Base-by-base conservation (phyloP, 148 eudicot species). In the Suaeda aralocaspica region DNA sequence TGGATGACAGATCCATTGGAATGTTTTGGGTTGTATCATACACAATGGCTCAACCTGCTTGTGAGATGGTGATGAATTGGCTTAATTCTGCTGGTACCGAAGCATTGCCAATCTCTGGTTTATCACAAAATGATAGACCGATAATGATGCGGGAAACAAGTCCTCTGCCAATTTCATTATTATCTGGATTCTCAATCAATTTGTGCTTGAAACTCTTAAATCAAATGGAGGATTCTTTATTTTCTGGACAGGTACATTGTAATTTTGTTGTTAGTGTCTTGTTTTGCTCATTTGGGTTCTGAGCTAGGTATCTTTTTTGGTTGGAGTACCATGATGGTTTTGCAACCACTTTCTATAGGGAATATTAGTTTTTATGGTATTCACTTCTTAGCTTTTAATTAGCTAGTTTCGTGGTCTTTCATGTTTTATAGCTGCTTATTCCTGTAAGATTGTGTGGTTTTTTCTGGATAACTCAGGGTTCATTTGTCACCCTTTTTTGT, bases 1-100 rank as follows among this genome's bases (percentile, higher is more conserved):
- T 95, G 89, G 99, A 95, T 76, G 95, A 88, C 41, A 86, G 89
- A 76, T 91, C 97, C 42, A 58, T 82, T 70, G 99, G 99, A 72
- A 91, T 95, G 97, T 91, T 91, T 86, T 95, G 99, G 99, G 96
- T 91, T 73, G 90, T 89, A 36, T 89, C 97, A 64, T 89, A 91
- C 78, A 87, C 96, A 42, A 89, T 86, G 97, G 89, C 88, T 58
- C 93, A 86, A 48, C 97, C 93, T 76, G 90, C 99, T 57, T 91
- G 93, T 76, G 97, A 95, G 44, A 83, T 85, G 74, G 93, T 95
- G 82, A 91, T 89, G 86, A 79, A 76, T 78, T 95, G 97, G 97
- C 78, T 95, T 77, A 87, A 80, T 61, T 86, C 97, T 48, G 89
- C 86, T 70, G 99, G 96, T 68, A 80, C 92, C 59, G 99, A 95